A percentile compares a stretch with the other conserved stretches of the same genome.
phyloP scores from a whole-genome alignment of 306 rosid species.

The Cicer judaicum region DNA sequence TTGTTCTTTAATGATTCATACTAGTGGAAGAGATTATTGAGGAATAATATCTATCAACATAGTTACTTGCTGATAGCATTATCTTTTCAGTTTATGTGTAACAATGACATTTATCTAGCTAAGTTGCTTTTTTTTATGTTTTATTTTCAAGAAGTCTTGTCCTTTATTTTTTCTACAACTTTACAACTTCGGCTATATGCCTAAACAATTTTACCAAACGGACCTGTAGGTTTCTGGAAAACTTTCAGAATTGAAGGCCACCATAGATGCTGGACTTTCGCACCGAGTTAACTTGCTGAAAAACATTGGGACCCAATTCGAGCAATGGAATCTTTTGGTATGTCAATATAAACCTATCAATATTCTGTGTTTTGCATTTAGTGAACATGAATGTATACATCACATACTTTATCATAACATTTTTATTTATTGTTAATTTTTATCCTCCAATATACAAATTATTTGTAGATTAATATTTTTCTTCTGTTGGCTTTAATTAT shows the following conservation, averaged over 20 bases:
- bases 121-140: constrained; percentile 1
- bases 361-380: constrained; percentile 21
- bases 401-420: constrained; percentile 20
- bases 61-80: constrained; percentile 24
- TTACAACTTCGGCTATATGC: constrained; percentile 7
- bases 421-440: constrained; percentile 21
- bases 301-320: constrained; percentile 73
- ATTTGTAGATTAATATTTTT: constrained; percentile 23
- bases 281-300: constrained; percentile 75
- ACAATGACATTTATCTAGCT: constrained; percentile 33
- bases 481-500: constrained; percentile 39
- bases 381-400: constrained; percentile 3
- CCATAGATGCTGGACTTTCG: constrained; percentile 75
- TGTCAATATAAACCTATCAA: constrained; percentile 36
- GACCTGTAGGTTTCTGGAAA: constrained; percentile 74
- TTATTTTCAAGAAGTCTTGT: constrained; percentile 35
- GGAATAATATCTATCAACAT: constrained; percentile 23
- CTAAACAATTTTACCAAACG: constrained; percentile 29
- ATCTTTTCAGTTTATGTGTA: constrained; percentile 13
- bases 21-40: constrained; percentile 11
- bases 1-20: constrained; percentile 21
- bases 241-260: constrained; percentile 79
- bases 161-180: constrained; percentile 26
- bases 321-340: constrained; percentile 86
- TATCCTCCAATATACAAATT: constrained; percentile 11